Conservation (phyloP, 805 yeast species). For the Candida awuae region DNA sequence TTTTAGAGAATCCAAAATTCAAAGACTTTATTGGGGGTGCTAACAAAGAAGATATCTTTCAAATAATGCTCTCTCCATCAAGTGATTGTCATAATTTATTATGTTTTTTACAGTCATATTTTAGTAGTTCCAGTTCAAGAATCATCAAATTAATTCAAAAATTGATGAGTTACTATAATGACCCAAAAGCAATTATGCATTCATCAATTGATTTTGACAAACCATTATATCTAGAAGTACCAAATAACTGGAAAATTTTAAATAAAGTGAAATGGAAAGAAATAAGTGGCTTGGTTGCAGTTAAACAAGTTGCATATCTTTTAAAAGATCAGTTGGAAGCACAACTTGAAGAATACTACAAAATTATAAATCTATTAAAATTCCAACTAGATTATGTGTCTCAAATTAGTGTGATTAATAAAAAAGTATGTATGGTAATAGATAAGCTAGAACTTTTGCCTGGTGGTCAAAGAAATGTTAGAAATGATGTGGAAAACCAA, state of each 20-base stretch:
- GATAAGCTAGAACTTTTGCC: constrained; percentile 13
- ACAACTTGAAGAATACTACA: constrained; percentile 2
- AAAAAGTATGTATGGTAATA: constrained; percentile 12
- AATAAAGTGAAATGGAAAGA: constrained; percentile 20
- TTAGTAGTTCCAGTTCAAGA: constrained; percentile 9
- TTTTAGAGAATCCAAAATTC: constrained; percentile 1
- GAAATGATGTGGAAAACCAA: constrained; percentile 15
- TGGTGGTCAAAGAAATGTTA: background rate
- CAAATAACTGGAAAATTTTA: constrained; percentile 17
- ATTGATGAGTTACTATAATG: background rate
- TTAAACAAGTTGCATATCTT: constrained; percentile 17
- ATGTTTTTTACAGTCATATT: constrained; percentile 4
- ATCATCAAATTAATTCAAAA: constrained; percentile 7
- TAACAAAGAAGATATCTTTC: background rate
- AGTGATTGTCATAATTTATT: constrained; percentile 8
- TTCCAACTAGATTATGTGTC: constrained; percentile 13
- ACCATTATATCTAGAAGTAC: constrained; percentile 14
- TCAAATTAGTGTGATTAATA: constrained; percentile 8
- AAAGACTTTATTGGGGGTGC: constrained; percentile 1
- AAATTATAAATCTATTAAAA: constrained; percentile 9
- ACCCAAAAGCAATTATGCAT: background rate
- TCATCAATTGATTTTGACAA: background rate
- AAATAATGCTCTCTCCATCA: constrained; percentile 6
- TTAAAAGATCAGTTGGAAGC: constrained; percentile 14
- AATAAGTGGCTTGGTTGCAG: constrained; percentile 11